Conservation (phyloP, 805 yeast species). For the Pichia scutulata region DNA sequence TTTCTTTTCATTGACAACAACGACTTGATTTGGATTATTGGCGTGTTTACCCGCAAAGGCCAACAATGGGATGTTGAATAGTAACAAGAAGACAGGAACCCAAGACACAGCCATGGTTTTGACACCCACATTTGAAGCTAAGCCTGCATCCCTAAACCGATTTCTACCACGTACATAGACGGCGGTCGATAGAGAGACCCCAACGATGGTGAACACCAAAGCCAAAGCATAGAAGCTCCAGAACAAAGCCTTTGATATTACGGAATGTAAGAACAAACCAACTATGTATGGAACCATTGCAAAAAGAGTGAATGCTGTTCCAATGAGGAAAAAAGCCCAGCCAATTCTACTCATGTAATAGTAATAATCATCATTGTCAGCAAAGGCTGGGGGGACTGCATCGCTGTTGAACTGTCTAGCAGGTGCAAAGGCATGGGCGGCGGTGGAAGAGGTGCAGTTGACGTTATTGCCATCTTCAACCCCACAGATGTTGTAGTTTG, state of each 20-base stretch:
- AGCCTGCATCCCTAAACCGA: conserved; percentile 38
- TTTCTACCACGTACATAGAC: conserved; percentile 47
- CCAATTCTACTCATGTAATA: conserved; percentile 64
- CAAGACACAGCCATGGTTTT: conserved; percentile 56
- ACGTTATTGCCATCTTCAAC: conserved; percentile 35
- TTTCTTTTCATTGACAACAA: neutral
- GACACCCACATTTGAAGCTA: conserved; percentile 36
- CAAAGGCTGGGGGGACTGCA: conserved; percentile 49
- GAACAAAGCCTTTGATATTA: neutral
- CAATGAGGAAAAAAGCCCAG: conserved; percentile 55
- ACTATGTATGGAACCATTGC: conserved; percentile 35
- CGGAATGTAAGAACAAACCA: conserved; percentile 2
- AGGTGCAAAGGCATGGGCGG: conserved; percentile 88
- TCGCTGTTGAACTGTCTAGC: conserved; percentile 52
- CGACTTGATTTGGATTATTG: neutral
- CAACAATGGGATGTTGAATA: conserved; percentile 11
- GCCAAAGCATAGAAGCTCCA: conserved; percentile 22
- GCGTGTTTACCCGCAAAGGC: neutral
- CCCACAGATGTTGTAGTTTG: conserved; percentile 59
- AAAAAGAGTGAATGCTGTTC: conserved; percentile 44
- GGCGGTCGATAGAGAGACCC: conserved; percentile 46
- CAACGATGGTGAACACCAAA: conserved; percentile 35
- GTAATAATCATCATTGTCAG: conserved; percentile 40
- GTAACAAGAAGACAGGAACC: conserved; percentile 35
- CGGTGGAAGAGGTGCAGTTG: conserved; percentile 45